Evolutionary conservation across 176 grass and related monocot species (phyloP), one percentile per base, ranked within the genome.

Genomic region (Oropetium thomaeum): DNA sequence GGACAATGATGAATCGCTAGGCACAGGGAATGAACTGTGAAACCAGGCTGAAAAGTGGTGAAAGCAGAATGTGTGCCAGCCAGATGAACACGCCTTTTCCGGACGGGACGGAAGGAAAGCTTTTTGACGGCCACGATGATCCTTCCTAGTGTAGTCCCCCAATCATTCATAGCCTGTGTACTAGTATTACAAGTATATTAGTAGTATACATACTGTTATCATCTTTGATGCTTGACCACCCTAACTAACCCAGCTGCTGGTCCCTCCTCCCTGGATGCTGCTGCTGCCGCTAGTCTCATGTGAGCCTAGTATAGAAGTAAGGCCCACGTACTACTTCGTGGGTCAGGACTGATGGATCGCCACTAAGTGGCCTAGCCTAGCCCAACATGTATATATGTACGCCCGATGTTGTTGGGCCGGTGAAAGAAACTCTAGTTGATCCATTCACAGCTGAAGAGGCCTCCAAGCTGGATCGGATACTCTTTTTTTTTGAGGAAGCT

Each of bases 31-130:
- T 23, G 31, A 22, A 28, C 59, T 5, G 61, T 49, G 49, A 79
- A 35, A 69, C 66, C 43, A 47, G 62, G 69, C 34, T 69, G 69
- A 57, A 81, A 85, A 38, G 74, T 12, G 35, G 44, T 13, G 40
- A 77, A 62, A 19, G 53, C 1, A 0, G 20, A 84, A 53, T 20
- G 57, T 27, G 33, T 38, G 28, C 45, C 66, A 57, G 58, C 49
- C 6, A 22, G 20, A 22, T 77, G 58, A 20, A 35, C 44, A 11
- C n/a, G n/a, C n/a, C 26, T 34, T 57, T 55, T 57, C 23, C 23
- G 53, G 23, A 57, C 33, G 8, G 32, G 51, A 32, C n/a, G 37
- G 57, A 47, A 82, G 5, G 32, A 62, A 32, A 84, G 53, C 65
- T 39, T 30, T 30, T 29, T 79, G 31, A 59, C 73, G 58, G 65